These are phyloP conservation scores for Phytophthora ramorum DNA, from an alignment of 352 stramenopile genomes.

Conservation along the genomic window DNA sequence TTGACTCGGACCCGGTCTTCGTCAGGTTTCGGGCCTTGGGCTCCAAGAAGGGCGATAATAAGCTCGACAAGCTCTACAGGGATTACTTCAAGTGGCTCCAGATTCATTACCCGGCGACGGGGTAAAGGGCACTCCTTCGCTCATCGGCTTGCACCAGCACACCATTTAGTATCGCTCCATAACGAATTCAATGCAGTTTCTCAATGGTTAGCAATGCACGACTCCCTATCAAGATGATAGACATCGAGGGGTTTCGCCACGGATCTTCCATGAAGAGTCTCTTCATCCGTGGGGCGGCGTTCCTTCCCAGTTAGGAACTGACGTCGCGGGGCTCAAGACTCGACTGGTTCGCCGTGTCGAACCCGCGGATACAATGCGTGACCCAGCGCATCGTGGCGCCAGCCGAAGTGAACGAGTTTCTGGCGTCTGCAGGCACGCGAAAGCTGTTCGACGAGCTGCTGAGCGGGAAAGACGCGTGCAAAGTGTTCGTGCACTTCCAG, in stretches of 20 bases:
- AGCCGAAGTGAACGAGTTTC: slow-evolving; percentile 71
- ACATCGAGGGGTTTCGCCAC: slow-evolving; percentile 19
- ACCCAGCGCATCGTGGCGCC: slow-evolving; percentile 65
- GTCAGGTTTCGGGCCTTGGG: neutral
- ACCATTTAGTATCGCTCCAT: too few relatives aligned
- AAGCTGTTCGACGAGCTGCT: slow-evolving; percentile 83
- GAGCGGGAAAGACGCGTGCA: slow-evolving; percentile 69
- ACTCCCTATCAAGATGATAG: too few relatives aligned
- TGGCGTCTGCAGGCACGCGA: slow-evolving; percentile 52
- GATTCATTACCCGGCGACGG: neutral
- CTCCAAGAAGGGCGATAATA: neutral
- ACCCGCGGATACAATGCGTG: slow-evolving; percentile 83
- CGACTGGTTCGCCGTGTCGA: slow-evolving; percentile 58
- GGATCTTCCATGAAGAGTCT: slow-evolving; percentile 35
- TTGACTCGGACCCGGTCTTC: neutral
- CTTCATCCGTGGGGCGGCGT: slow-evolving; percentile 1
- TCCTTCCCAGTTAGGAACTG: slow-evolving; percentile 33
- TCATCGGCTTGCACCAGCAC: too few relatives aligned
- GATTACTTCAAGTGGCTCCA: slow-evolving; percentile 14
- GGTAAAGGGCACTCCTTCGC: neutral
- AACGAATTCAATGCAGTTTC: too few relatives aligned
- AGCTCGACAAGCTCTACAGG: slow-evolving; percentile 4
- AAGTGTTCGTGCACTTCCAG: slow-evolving; percentile 85
- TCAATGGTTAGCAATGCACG: too few relatives aligned
- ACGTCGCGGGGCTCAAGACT: slow-evolving; percentile 8